These are phyloP conservation scores for Wickerhamiella dianesei DNA, from an alignment of 805 yeast species.

Conservation along the genomic window DNA sequence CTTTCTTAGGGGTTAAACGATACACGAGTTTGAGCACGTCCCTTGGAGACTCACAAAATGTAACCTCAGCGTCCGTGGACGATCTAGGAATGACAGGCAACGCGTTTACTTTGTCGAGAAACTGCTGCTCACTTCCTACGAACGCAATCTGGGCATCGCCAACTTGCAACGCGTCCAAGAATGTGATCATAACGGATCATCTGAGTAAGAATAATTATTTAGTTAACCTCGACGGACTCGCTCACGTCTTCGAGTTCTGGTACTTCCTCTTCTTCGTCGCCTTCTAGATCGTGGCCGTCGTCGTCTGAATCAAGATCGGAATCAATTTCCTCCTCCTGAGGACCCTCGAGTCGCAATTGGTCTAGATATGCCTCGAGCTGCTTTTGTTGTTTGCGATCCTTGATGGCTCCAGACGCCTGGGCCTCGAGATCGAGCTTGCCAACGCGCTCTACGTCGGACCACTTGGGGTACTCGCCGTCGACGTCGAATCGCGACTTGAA, in stretches of 20 bases:
- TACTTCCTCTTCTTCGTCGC: constrained; percentile 28
- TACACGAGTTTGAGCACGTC: neutral
- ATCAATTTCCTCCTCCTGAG: constrained; percentile 24
- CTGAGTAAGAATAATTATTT: too few species aligned
- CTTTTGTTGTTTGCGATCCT: constrained; percentile 38
- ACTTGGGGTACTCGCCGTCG: constrained; percentile 74
- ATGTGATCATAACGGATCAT: neutral
- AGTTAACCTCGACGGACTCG: neutral
- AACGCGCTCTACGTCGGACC: constrained; percentile 56
- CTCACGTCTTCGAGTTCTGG: neutral
- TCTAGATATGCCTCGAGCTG: constrained; percentile 68
- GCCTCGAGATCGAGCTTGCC: constrained; percentile 72
- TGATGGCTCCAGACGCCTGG: constrained; percentile 70
- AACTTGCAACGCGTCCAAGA: neutral
- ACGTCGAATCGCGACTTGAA: constrained; percentile 69
- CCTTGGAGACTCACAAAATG: neutral
- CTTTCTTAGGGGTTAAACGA: neutral
- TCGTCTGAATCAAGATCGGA: constrained; percentile 35
- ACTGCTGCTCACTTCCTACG: neutral
- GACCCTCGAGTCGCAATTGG: constrained; percentile 21
- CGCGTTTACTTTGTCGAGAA: neutral
- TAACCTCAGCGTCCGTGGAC: neutral
- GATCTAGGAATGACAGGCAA: neutral
- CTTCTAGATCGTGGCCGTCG: constrained; percentile 26
- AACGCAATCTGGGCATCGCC: neutral